A percentile compares a stretch with the other conserved stretches of the same genome.
Evolutionary conservation across 371 early-diverging fungal genomes (phyloP).

Genomic region (Saksenaea oblongispora): DNA sequence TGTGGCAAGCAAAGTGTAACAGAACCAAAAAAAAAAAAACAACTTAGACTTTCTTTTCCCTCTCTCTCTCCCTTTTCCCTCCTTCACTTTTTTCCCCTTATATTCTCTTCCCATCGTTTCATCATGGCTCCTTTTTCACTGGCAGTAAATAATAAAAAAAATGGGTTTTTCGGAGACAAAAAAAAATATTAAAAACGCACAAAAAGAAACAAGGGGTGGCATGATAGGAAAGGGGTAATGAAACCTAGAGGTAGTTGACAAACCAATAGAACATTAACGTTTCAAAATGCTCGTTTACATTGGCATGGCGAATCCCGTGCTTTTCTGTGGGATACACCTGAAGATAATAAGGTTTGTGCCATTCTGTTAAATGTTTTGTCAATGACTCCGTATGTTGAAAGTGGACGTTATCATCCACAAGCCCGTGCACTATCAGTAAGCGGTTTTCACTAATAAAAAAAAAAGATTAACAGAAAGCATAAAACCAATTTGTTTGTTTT

Average conservation of each 20-base stretch:
- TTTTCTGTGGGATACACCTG: slow-evolving; percentile 76
- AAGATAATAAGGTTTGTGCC: slow-evolving; percentile 62
- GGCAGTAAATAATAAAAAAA: not conserved
- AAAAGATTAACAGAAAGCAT: not conserved
- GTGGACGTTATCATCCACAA: slow-evolving; percentile 86
- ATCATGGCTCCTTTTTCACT: not conserved
- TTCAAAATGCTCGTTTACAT: slow-evolving; percentile 80
- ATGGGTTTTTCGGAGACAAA: not conserved
- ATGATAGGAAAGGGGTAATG: not conserved
- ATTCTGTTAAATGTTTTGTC: slow-evolving; percentile 57
- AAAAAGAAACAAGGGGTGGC: not conserved
- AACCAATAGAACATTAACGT: slow-evolving; percentile 76
- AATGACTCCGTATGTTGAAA: slow-evolving; percentile 66
- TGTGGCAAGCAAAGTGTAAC: slow-evolving; percentile 64
- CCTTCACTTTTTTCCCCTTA: not conserved
- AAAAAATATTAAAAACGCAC: not conserved
- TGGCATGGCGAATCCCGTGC: slow-evolving; percentile 73
- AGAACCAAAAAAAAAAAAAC: not conserved
- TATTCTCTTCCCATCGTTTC: not conserved
- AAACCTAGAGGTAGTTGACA: slow-evolving; percentile 53
- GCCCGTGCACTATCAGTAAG: slow-evolving; percentile 74
- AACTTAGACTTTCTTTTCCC: not conserved
- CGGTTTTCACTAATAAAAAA: slow-evolving; percentile 57
- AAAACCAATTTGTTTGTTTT: not conserved
- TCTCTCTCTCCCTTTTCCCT: not conserved